Base-by-base conservation (phyloP, 768 basidiomycete genomes). In the Hirschioporus abietinus region DNA sequence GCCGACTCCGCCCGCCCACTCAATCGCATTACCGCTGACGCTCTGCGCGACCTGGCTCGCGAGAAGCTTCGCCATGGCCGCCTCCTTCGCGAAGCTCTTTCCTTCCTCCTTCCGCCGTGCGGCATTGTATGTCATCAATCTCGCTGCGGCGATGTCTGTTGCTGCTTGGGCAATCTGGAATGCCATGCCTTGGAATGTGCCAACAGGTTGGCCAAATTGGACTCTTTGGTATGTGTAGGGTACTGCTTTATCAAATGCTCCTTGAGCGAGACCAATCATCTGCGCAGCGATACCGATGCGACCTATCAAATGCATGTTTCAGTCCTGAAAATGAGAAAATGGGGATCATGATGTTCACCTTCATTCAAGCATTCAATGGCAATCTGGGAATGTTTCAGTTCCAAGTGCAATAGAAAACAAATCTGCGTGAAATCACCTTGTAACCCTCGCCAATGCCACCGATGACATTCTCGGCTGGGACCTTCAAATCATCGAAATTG, bases 281-380 rank as follows among this genome's bases (percentile, higher is more conserved):
- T 99, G 97, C 0, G 93, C 96, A 20, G 96, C 97, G 69, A 99
- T 99, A 35, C 96, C 96, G 71, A 98, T 96, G 67, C 96, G 93
- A 65, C 92, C 88, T 86, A 60, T 20, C 25, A 35, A 58, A 61
- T 35, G 35, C 42, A 63, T 35, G 24, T 59, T 58, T 64, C 35
- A 59, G 24, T 59, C 58, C 64, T 34, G 58, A 58, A 35, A 34
- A 27, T 27, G 58, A n/a, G 60, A 8, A 64, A 17, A 35, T 35
- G 30, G 24, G 25, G 58, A 10, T 18, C 10, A n/a, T 20, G 59
- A 36, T 20, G 24, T 61, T 27, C 71, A 80, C 92, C 96, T 78
- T 99, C 96, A 75, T 99, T 98, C 67, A 99, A 76, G 70, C 96
- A 96, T 78, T 98, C 92, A 69, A 99, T 99, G 58, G 96, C 96